Base-by-base conservation (phyloP, 371 early-diverging fungal species). In the Syncephalastrum sp. region DNA sequence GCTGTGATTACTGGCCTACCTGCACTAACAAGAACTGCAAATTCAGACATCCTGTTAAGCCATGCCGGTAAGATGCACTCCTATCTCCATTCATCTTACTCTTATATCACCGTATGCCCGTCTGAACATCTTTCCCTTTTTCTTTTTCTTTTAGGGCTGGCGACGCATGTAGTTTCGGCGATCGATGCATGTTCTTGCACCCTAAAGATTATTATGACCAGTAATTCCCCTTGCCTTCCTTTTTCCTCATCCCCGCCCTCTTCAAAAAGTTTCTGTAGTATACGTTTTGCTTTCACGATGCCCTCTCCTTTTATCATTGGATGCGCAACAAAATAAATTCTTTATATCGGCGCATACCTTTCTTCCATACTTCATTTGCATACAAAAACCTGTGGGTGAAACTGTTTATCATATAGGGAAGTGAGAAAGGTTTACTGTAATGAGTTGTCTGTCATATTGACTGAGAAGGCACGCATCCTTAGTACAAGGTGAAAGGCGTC, bases 1-100 rank as follows among this genome's bases (percentile, higher is more conserved):
- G 83, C 16, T 82, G 83, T 51, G 70, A 70, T 46, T 81, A 74
- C 55, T 82, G 83, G 83, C 83, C 83, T 4, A 60, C 63, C 47
- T 83, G 83, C 57, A 83, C 81, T 27, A 83, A 83, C 68, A 79
- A 81, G 56, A 74, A 79, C 50, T 83, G 83, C 70, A 83, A 83
- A 49, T 83, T 74, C 62, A 68, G 63, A 15, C 83, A 83, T 42
- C 81, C 83, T 45, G 65, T 65, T 13, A 66, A 61, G 29, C 67
- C 61, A 10, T 82, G 82, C 64, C 78, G 78, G 82, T 82, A 79
- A 66, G 69, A 47, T 48, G 38, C 24, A 16, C 12, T 19, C 44
- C 17, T n/a, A 15, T 38, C 14, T 27, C 5, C 21, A 7, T 27
- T 14, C 44, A 25, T 23, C 41, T 33, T 33, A 15, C 14, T n/a